Conservation (phyloP, 441 rosid genomes). For the Lepidium campestre region DNA sequence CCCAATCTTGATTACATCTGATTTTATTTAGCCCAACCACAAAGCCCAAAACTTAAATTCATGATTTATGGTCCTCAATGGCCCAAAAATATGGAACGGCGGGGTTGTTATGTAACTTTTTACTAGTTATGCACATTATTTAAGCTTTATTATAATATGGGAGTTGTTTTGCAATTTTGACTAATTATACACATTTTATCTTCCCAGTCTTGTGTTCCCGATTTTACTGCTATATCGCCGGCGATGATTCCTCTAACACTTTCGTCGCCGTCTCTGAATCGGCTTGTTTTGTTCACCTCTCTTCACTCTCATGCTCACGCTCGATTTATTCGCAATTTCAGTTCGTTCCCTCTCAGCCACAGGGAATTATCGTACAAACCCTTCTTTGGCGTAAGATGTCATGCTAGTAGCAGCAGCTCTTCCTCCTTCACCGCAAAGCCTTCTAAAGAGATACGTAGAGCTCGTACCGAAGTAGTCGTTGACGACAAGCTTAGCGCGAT, state of each 20-base stretch:
- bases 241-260: constrained; percentile 52
- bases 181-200: background rate
- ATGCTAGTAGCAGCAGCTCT: constrained; percentile 29
- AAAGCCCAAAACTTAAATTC: background rate
- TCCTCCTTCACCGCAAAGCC: constrained; percentile 65
- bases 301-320: constrained; percentile 31
- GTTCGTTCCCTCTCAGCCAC: constrained; percentile 15
- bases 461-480: constrained; percentile 26
- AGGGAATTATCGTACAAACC: constrained; percentile 17
- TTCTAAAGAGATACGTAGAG: constrained; percentile 54
- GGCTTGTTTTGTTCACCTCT: constrained; percentile 32
- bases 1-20: background rate
- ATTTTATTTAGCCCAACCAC: background rate
- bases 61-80: no score
- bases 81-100: no score
- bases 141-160: background rate
- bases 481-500: constrained; percentile 75
- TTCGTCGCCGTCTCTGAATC: constrained; percentile 36
- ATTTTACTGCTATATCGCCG: constrained; percentile 34
- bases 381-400: constrained; percentile 31
- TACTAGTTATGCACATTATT: background rate
- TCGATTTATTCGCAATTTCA: constrained; percentile 36
- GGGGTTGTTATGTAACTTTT: background rate
- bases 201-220: background rate
- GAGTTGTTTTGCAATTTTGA: background rate